Evolutionary conservation across 75 land plant genomes (phyloP).

Genomic region (Pinus albicaulis): DNA sequence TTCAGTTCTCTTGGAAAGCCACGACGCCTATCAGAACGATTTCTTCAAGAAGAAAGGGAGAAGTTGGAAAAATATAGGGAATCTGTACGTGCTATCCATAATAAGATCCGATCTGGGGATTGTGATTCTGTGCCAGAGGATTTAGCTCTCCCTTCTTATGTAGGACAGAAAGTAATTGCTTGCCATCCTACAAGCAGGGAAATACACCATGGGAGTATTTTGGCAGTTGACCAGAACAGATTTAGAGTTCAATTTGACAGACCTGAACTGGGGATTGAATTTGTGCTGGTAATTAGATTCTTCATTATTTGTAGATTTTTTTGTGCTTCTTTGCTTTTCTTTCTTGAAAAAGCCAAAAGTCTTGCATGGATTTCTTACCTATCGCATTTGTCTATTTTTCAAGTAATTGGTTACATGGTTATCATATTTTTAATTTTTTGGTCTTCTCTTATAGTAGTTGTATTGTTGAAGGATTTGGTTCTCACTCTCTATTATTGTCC

Average conservation of each 20-base stretch:
- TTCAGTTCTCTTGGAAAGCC: slow-evolving; percentile 95
- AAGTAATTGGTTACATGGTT: not conserved
- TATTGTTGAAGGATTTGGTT: not conserved
- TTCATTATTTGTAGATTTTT: not conserved
- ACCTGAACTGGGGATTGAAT: slow-evolving; percentile 83
- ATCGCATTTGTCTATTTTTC: not conserved
- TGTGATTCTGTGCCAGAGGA: slow-evolving; percentile 78
- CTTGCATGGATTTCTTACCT: not conserved
- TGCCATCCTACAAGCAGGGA: slow-evolving; percentile 84
- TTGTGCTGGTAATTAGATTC: slow-evolving; percentile 32
- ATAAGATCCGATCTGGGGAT: slow-evolving; percentile 71
- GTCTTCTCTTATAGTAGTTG: not conserved
- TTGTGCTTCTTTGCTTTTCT: not conserved
- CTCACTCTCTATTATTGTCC: not conserved
- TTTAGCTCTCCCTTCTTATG: slow-evolving; percentile 80
- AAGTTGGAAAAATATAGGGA: slow-evolving; percentile 79
- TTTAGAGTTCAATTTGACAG: slow-evolving; percentile 92
- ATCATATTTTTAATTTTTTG: not conserved
- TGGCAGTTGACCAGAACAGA: slow-evolving; percentile 72
- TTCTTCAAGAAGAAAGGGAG: slow-evolving; percentile 75
- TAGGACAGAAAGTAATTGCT: slow-evolving; percentile 92
- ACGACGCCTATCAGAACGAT: slow-evolving; percentile 72
- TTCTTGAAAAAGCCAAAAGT: not conserved
- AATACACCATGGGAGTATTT: slow-evolving; percentile 85
- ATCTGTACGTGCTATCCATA: slow-evolving; percentile 69